These are phyloP conservation scores for Murraya paniculata DNA, from an alignment of 345 rosid genomes.

Conservation along the genomic window DNA sequence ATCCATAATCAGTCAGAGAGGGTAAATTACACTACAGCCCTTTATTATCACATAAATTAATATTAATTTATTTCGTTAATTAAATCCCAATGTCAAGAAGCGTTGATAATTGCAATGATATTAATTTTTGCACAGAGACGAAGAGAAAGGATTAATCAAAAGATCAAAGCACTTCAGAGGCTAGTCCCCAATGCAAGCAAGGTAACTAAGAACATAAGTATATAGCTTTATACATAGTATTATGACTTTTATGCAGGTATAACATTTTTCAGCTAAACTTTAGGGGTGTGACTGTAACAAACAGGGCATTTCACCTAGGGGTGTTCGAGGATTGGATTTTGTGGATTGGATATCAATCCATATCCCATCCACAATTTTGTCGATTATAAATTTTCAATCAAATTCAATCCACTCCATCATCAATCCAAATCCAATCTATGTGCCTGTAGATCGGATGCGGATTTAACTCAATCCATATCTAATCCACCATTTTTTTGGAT, in stretches of 20 bases:
- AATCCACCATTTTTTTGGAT: too few species aligned
- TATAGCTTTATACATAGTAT: background rate
- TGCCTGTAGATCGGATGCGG: too few species aligned
- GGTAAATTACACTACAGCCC: conserved; percentile 23
- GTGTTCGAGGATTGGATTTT: too few species aligned
- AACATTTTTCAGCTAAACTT: background rate
- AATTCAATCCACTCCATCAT: too few species aligned
- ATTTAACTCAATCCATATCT: too few species aligned
- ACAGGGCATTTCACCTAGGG: too few species aligned
- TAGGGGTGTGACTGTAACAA: too few species aligned
- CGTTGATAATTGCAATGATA: background rate
- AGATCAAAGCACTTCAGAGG: conserved; percentile 72
- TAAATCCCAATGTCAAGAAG: background rate
- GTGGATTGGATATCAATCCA: too few species aligned
- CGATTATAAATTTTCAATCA: too few species aligned
- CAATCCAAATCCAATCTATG: too few species aligned
- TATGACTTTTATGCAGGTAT: background rate
- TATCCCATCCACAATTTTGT: too few species aligned
- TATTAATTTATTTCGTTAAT: background rate
- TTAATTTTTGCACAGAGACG: conserved; percentile 33
- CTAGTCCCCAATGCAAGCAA: conserved; percentile 68
- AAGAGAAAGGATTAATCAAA: conserved; percentile 70
- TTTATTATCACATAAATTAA: background rate
- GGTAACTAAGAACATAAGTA: conserved; percentile 21
- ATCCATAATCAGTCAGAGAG: conserved; percentile 60